These are phyloP conservation scores for Zygoascus ofunaensis DNA, from an alignment of 805 yeast species.

Conservation along the genomic window DNA sequence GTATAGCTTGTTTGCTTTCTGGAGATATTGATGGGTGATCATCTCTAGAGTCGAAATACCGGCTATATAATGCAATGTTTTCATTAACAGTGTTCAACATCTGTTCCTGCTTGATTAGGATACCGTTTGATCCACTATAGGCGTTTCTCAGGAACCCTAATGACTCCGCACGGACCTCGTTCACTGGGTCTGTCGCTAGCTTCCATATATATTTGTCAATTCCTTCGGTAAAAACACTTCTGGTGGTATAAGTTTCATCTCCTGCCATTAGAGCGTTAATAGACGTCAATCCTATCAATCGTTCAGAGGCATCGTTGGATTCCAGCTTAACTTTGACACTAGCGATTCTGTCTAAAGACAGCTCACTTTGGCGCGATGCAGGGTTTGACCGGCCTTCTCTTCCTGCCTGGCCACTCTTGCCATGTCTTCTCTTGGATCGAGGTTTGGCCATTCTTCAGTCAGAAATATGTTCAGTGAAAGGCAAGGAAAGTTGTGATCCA, in stretches of 20 bases:
- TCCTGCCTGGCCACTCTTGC: constrained; percentile 1
- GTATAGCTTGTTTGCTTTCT: constrained; percentile 42
- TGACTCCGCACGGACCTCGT: constrained; percentile 71
- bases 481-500: too few relatives aligned
- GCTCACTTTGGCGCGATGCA: constrained; percentile 27
- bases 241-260: constrained; percentile 37
- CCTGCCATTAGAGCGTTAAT: constrained; percentile 28
- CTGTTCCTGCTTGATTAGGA: constrained; percentile 19
- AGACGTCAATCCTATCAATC: constrained; percentile 68
- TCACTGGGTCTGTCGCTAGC: constrained; percentile 54
- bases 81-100: constrained; percentile 30
- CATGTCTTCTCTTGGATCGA: constrained; percentile 10
- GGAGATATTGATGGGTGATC: constrained; percentile 19
- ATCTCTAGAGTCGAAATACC: background rate
- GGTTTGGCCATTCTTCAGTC: constrained; percentile 21
- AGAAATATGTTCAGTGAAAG: too few relatives aligned
- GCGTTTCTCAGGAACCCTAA: constrained; percentile 75
- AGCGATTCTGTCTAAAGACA: constrained; percentile 38
- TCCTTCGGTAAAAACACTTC: constrained; percentile 33
- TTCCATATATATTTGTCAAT: constrained; percentile 36
- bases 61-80: background rate
- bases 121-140: background rate
- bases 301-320: constrained; percentile 58
- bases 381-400: constrained; percentile 13
- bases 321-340: constrained; percentile 61